These are phyloP conservation scores for Juglanconis sp. DNA, from an alignment of 2,329 filamentous ascomycete species.

Conservation along the genomic window DNA sequence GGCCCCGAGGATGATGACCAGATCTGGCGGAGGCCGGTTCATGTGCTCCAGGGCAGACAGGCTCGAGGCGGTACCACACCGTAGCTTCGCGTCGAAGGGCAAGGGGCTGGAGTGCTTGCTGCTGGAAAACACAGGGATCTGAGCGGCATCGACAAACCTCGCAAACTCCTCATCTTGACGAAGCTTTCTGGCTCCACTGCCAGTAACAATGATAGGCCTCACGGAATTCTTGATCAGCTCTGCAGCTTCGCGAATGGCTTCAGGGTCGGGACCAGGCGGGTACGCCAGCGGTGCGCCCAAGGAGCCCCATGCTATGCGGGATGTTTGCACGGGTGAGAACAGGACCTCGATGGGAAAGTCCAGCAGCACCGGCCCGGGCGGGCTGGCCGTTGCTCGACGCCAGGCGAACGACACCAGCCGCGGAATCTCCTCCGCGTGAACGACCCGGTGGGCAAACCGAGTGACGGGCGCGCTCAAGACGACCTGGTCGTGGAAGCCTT, in stretches of 20 bases:
- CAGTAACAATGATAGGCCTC: conserved; percentile 6
- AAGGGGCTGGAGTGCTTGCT: conserved; percentile 4
- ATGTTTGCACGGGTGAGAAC: conserved; percentile 33
- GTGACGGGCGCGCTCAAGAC: conserved; percentile 40
- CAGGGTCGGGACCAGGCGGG: conserved; percentile 33
- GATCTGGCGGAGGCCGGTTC: neutral
- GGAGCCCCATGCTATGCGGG: conserved; percentile 38
- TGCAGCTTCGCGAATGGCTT: conserved; percentile 29
- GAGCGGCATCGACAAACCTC: neutral
- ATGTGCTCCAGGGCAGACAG: neutral
- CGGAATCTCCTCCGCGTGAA: conserved; percentile 41
- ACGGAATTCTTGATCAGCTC: conserved; percentile 2
- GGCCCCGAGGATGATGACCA: conserved; percentile 3
- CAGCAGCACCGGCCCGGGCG: conserved; percentile 36
- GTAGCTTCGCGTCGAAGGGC: neutral
- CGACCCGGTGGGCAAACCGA: conserved; percentile 43
- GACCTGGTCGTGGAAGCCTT: conserved; percentile 44
- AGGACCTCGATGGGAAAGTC: conserved; percentile 38
- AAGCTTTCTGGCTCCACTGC: neutral
- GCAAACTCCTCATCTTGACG: neutral
- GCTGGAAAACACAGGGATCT: neutral
- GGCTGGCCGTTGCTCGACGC: conserved; percentile 34
- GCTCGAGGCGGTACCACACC: neutral
- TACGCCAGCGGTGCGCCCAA: conserved; percentile 32
- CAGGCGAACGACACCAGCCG: conserved; percentile 40